Evolutionary conservation across 768 basidiomycete species (phyloP), one percentile per base, ranked within the genome.

Genomic region (Panellus pusillus): DNA sequence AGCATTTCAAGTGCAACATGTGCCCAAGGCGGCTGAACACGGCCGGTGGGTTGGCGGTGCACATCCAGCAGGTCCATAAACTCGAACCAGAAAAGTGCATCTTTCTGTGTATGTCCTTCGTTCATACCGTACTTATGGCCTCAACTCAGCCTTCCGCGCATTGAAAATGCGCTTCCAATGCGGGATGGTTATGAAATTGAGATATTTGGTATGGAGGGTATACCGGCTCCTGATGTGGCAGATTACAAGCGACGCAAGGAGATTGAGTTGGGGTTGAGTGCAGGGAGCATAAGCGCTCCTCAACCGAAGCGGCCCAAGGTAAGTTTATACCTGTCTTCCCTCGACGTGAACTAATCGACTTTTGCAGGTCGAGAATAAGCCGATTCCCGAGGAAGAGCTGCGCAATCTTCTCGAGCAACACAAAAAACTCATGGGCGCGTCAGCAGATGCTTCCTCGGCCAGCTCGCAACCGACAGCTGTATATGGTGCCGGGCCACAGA

Each of bases 141-240:
- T 32, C 44, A 17, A 29, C 31, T 1, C 35, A 87, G 87, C 57
- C 74, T 89, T 31, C 85, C 82, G n/a, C 91, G 96, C 17, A 93
- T 99, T 20, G 95, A 97, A 51, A 98, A 98, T 67, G 95, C 96
- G 0, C 76, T 99, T 3, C 93, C 96, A 9, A 96, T 95, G 27
- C 86, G 97, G 31, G 96, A 98, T 71, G 93, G 95, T 1, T 98
- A 98, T 63, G 96, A 98, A 68, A 89, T 99, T 35, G 97, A 99
- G 73, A 98, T 99, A 44, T 98, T 98, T 61, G 97, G 97, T 19
- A 98, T 99, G 97, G 96, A 97, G 68, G 97, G 96, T 50, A 93
- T 98, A 45, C 94, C 94, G 8, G 88, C 87, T 4, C 91, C 93
- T 31, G 95, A 96, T 69, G 82, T 96, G 17, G 93, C 91, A 12